Evolutionary conservation across 1,284 basidiomycete species (phyloP), one percentile per base, ranked within the genome.

Genomic region (Fistulina hepatica): DNA sequence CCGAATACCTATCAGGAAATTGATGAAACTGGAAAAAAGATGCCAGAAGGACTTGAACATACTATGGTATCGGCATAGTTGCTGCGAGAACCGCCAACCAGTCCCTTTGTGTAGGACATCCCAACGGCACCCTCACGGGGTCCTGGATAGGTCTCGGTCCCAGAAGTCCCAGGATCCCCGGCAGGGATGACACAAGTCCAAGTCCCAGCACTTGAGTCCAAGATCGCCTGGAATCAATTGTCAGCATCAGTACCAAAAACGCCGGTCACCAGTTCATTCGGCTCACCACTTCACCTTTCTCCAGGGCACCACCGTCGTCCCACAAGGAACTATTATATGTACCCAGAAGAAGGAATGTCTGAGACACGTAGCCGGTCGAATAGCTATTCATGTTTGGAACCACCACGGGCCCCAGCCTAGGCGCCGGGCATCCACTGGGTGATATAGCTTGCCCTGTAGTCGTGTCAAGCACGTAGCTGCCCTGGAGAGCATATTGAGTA

Each of bases 171-270:
- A 34, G 81, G 81, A 52, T 85, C 81, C 17, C 80, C 79, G 26
- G 82, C 66, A 25, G 84, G 84, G 25, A 85, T 52, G 15, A 83
- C 55, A 44, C 83, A 70, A 36, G 71, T 72, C 82, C 82, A 88
- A n/a, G 66, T 59, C 10, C 72, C 80, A 20, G 70, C 69, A 36
- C 69, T 61, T 24, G 66, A 62, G 44, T 83, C 71, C 21, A 85
- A 57, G 12, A 86, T 60, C 43, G 68, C 74, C 76, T 81, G 36
- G 17, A 33, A 22, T 34, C 23, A 45, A 21, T 41, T 24, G n/a
- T n/a, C n/a, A 39, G 37, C 11, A 24, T 42, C 37, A 24, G 40
- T 28, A 31, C 42, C 32, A 41, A 37, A 31, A 20, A 39, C 17
- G 17, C 4, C 5, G 36, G 24, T 26, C 43, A 21, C 25, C 35